These are phyloP conservation scores for Aspergillus tanneri DNA, from an alignment of 2,329 filamentous ascomycete genomes.

Conservation along the genomic window DNA sequence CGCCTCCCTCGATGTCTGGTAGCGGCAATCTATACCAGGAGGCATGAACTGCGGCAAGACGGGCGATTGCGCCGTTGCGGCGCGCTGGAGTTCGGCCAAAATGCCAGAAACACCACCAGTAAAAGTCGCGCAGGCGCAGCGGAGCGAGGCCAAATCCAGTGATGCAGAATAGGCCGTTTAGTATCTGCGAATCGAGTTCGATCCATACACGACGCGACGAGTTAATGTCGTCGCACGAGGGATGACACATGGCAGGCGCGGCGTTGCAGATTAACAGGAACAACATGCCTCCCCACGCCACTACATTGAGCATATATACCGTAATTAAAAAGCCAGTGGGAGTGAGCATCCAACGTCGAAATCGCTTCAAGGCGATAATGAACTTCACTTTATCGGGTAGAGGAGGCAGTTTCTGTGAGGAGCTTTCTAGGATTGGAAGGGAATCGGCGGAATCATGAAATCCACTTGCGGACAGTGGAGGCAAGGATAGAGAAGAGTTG, in stretches of 20 bases:
- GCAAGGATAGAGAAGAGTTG: no score
- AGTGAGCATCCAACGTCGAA: slow-evolving; percentile 62
- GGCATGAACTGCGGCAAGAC: background rate
- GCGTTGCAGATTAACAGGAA: slow-evolving; percentile 80
- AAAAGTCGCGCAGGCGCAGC: slow-evolving; percentile 80
- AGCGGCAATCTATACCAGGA: background rate
- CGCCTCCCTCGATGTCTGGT: background rate
- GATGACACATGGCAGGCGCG: slow-evolving; percentile 55
- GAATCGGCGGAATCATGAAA: background rate
- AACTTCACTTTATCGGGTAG: background rate
- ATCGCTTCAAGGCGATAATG: background rate
- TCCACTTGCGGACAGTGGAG: no score
- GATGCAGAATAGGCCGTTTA: slow-evolving; percentile 82
- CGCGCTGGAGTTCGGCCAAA: slow-evolving; percentile 44
- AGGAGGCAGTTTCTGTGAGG: background rate
- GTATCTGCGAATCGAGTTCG: slow-evolving; percentile 78
- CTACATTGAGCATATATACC: slow-evolving; percentile 76
- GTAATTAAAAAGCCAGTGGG: slow-evolving; percentile 74
- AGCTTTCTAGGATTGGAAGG: background rate
- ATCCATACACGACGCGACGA: slow-evolving; percentile 81
- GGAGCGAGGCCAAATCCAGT: slow-evolving; percentile 81
- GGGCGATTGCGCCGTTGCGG: background rate
- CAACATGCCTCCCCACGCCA: slow-evolving; percentile 89
- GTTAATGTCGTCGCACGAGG: slow-evolving; percentile 67
- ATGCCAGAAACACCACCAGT: slow-evolving; percentile 67